Percentiles rank a stretch among this genome's conserved stretches.
phyloP scores from a whole-genome alignment of 2,329 filamentous ascomycete genomes.

The Penicillium freii region DNA sequence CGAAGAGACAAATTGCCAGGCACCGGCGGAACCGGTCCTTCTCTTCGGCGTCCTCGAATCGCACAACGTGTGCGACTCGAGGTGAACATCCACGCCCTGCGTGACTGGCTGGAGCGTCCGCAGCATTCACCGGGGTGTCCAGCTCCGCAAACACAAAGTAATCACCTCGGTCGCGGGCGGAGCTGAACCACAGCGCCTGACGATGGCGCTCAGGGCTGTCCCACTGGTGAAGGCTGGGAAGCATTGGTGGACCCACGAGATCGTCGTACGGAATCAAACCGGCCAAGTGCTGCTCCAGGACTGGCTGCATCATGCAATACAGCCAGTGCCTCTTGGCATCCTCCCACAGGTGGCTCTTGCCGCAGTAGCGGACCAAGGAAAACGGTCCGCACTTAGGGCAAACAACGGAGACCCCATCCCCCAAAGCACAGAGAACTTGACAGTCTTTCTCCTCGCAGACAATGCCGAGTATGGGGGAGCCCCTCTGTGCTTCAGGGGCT shows the following conservation, averaged over 20 bases:
- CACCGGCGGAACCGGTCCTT: constrained; percentile 38
- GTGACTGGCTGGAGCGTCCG: constrained; percentile 12
- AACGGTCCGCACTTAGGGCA: constrained; percentile 43
- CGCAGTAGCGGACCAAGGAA: constrained; percentile 41
- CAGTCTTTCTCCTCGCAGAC: constrained; percentile 30
- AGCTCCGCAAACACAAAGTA: constrained; percentile 40
- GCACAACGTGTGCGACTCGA: constrained; percentile 20
- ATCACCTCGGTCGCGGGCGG: constrained; percentile 26
- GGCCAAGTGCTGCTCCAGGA: constrained; percentile 22
- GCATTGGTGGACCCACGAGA: constrained; percentile 23
- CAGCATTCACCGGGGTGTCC: constrained; percentile 11
- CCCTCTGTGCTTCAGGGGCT: neutral
- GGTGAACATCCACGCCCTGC: constrained; percentile 25
- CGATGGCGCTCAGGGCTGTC: constrained; percentile 39
- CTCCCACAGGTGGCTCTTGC: constrained; percentile 34
- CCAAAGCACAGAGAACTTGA: constrained; percentile 30
- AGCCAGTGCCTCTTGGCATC: constrained; percentile 40
- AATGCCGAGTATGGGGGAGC: neutral
- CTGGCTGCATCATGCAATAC: constrained; percentile 21
- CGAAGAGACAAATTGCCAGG: constrained; percentile 33
- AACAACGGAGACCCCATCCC: constrained; percentile 34
- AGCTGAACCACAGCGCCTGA: constrained; percentile 34
- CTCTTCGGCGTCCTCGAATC: constrained; percentile 24
- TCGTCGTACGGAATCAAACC: constrained; percentile 23
- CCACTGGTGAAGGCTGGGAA: constrained; percentile 29